Conservation (phyloP, 192 early-diverging fungal species). For the Podila epigama region DNA sequence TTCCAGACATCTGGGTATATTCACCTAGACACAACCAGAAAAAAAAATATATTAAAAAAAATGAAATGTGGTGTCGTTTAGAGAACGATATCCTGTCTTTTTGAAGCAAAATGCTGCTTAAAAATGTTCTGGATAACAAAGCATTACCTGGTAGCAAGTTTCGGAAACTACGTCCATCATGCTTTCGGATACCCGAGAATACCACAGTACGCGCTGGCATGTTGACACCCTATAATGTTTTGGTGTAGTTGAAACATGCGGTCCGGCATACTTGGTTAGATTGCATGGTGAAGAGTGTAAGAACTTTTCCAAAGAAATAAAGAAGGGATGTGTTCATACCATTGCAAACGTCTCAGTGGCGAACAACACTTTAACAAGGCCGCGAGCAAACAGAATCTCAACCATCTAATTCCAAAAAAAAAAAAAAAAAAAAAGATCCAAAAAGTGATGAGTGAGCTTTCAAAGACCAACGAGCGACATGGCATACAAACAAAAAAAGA, state of each 20-base stretch:
- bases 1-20: slow-evolving; percentile 99
- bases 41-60: background rate
- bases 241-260: no score
- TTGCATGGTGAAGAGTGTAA: background rate
- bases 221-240: slow-evolving; percentile 92
- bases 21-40: slow-evolving; percentile 75
- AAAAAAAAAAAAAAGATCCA: background rate
- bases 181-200: slow-evolving; percentile 90
- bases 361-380: slow-evolving; percentile 92
- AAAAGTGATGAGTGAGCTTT: background rate
- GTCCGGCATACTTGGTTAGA: no score
- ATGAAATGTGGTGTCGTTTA: no score
- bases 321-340: slow-evolving; percentile 49
- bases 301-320: background rate
- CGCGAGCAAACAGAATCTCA: slow-evolving; percentile 92
- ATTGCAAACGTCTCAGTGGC: slow-evolving; percentile 99
- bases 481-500: background rate
- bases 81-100: no score
- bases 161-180: slow-evolving; percentile 90
- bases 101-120: no score
- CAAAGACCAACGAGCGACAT: background rate
- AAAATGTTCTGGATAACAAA: slow-evolving; percentile 36
- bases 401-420: slow-evolving; percentile 71
- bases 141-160: slow-evolving; percentile 81
- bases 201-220: slow-evolving; percentile 96